Evolutionary conservation across 2,329 filamentous ascomycete species (phyloP).

Genomic region (Thielaviopsis ethacetica): DNA sequence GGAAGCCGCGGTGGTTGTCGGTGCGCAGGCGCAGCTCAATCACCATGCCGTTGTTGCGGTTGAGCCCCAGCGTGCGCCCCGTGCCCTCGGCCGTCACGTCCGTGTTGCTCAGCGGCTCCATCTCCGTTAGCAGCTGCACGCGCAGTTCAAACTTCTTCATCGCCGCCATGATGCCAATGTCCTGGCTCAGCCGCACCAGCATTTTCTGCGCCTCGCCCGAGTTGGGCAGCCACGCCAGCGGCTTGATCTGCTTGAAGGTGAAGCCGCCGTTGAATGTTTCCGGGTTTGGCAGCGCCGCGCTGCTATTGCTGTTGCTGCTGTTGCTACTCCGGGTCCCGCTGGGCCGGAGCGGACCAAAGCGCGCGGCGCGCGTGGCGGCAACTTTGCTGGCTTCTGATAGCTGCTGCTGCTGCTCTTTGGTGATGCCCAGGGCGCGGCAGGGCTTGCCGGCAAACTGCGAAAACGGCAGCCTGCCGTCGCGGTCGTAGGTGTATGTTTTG

Average conservation of each 20-base stretch:
- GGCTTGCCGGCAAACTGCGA: neutral
- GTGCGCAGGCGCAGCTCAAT: slow-evolving; percentile 86
- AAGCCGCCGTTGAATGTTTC: slow-evolving; percentile 39
- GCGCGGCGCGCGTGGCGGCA: slow-evolving; percentile 10
- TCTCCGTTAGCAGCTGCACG: slow-evolving; percentile 80
- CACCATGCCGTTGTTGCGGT: slow-evolving; percentile 72
- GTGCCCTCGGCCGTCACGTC: slow-evolving; percentile 49
- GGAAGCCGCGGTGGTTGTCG: slow-evolving; percentile 83
- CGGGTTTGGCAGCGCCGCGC: neutral
- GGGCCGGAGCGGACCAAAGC: slow-evolving; percentile 18
- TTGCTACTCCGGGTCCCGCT: neutral
- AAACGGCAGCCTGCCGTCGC: neutral
- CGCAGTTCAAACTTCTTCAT: slow-evolving; percentile 78
- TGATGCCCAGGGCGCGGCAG: neutral
- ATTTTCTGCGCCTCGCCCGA: slow-evolving; percentile 55
- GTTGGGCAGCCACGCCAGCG: slow-evolving; percentile 61
- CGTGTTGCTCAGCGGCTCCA: slow-evolving; percentile 79
- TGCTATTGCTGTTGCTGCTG: too few relatives aligned
- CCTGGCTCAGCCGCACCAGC: slow-evolving; percentile 59
- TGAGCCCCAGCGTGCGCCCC: slow-evolving; percentile 69
- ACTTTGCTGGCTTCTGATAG: slow-evolving; percentile 24
- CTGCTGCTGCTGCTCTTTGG: slow-evolving; percentile 16
- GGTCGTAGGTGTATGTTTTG: neutral
- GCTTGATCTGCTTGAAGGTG: slow-evolving; percentile 64
- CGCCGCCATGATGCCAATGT: slow-evolving; percentile 66